phyloP scores from a whole-genome alignment of 208 protist genomes.

The Leishmania braziliensis region DNA sequence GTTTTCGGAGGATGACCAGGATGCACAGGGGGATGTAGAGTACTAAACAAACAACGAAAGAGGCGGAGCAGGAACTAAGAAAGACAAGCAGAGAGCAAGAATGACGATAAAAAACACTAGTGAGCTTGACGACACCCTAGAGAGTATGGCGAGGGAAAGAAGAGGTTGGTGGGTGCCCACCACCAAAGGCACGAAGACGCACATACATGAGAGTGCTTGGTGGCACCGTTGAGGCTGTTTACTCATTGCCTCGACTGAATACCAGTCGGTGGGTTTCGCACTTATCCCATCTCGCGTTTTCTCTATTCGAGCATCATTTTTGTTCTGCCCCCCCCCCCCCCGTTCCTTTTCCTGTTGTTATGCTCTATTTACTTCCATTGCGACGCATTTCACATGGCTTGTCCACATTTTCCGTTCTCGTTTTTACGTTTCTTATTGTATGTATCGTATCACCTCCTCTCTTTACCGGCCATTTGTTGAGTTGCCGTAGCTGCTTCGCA shows the following conservation, averaged over 20 bases:
- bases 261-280: neutral
- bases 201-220: neutral
- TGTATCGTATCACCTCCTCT: neutral
- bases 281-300: neutral
- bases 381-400: neutral
- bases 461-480: neutral
- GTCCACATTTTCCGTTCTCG: too few species aligned
- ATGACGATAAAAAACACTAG: neutral
- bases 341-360: neutral
- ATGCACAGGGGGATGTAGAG: conserved; percentile 27
- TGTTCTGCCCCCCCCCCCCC: neutral
- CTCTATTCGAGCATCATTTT: neutral
- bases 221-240: neutral
- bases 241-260: neutral
- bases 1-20: conserved; percentile 28
- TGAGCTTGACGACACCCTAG: neutral
- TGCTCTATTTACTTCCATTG: neutral
- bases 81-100: neutral
- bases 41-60: conserved; percentile 9
- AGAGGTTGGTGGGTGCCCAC: neutral
- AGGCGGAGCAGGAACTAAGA: neutral
- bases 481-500: neutral
- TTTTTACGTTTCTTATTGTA: neutral
- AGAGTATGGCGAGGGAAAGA: neutral
- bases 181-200: neutral